Percentiles rank a stretch among this genome's conserved stretches.
Conservation (phyloP, 495 filamentous ascomycete genomes). For the Neurospora sp. region DNA sequence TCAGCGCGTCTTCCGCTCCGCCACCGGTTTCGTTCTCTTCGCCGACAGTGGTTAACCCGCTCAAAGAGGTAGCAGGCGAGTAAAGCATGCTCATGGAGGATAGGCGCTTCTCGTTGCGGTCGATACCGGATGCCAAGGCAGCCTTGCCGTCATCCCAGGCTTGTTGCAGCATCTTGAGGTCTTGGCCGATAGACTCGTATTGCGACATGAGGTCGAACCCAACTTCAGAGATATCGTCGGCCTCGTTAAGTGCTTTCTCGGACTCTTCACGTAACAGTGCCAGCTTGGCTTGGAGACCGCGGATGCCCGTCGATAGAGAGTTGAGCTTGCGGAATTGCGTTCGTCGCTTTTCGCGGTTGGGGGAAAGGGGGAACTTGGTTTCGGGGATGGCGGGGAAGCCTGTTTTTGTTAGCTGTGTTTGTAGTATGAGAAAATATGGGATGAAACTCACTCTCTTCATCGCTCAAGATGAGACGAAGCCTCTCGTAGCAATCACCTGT, state of each 20-base stretch:
- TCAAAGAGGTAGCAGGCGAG: slow-evolving; percentile 71
- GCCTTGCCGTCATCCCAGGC: slow-evolving; percentile 87
- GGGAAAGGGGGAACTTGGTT: slow-evolving; percentile 59
- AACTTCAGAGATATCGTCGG: slow-evolving; percentile 62
- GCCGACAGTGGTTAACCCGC: slow-evolving; percentile 74
- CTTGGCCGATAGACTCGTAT: slow-evolving; percentile 87
- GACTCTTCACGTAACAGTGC: slow-evolving; percentile 87
- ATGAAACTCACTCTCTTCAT: slow-evolving; percentile 65
- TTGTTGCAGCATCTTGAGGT: slow-evolving; percentile 71
- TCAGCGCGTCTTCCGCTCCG: slow-evolving; percentile 57
- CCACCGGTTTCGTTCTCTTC: slow-evolving; percentile 40
- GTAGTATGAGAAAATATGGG: neutral
- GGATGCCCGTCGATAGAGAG: slow-evolving; percentile 80
- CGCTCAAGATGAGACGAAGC: slow-evolving; percentile 59
- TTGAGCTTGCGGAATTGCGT: slow-evolving; percentile 78
- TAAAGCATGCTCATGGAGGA: slow-evolving; percentile 60
- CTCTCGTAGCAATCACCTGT: slow-evolving; percentile 46
- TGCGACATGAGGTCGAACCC: slow-evolving; percentile 70
- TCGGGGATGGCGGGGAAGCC: slow-evolving; percentile 38
- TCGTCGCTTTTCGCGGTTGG: slow-evolving; percentile 68
- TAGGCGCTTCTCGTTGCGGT: slow-evolving; percentile 57
- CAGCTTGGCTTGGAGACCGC: slow-evolving; percentile 89
- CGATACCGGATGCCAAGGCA: slow-evolving; percentile 62
- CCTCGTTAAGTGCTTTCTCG: slow-evolving; percentile 60
- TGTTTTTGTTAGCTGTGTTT: slow-evolving; percentile 12